Evolutionary conservation across 495 filamentous ascomycete species (phyloP), one percentile per base, ranked within the genome.

Genomic region (Rostrohypoxylon terebratum): DNA sequence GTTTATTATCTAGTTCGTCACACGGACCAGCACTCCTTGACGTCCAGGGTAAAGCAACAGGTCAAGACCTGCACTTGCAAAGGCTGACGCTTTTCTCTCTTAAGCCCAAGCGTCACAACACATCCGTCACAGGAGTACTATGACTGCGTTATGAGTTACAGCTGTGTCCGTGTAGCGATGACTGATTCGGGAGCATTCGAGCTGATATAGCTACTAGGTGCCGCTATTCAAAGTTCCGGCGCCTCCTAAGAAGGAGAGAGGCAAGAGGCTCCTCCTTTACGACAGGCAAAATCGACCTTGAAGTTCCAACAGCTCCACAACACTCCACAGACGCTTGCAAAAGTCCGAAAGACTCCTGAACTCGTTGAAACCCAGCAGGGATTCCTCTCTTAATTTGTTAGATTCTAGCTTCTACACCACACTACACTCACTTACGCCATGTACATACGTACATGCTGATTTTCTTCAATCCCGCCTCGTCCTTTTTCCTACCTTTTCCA

Each of bases 291-390:
- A 34, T 63, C 38, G 13, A 48, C 63, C 57, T 65, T 14, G 36
- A 69, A 61, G 44, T 69, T 50, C 50, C 65, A 73, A 68, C 47
- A 66, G 61, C 55, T 69, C 71, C 71, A 69, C 62, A 63, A 55
- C 61, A 70, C 66, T 70, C 63, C 66, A 70, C 66, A 69, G 13
- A 66, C 51, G 25, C 21, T 63, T 53, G 59, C 62, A 70, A 67
- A 68, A 70, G 66, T 74, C 66, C 71, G 63, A 59, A 59, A 58
- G n/a, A 57, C 36, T 59, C 20, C 54, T 23, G 33, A 61, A 50
- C 55, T 67, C 20, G 34, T 11, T 66, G 61, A 66, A 31, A 18
- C 50, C 53, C 25, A 60, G 48, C 71, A 69, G 48, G 66, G 71
- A 67, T 69, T 34, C 13, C 18, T 40, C 44, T 66, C 57, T 63